Conservation (phyloP, 78 protist genomes). For the Dictyostelium purpureum region DNA sequence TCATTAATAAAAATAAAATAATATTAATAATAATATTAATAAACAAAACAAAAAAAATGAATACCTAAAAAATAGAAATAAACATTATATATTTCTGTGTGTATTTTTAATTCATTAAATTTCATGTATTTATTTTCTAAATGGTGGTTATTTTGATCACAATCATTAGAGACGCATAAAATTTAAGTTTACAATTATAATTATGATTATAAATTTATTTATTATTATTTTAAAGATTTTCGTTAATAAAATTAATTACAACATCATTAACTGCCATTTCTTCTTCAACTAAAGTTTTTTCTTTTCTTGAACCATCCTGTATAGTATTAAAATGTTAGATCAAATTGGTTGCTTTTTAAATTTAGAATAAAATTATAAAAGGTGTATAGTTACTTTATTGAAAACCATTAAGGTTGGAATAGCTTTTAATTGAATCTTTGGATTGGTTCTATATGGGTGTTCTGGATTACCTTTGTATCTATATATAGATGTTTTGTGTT, state of each 20-base stretch:
- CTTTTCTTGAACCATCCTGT: not conserved
- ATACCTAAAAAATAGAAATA: not conserved
- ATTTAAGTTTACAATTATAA: not conserved
- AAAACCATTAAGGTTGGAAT: constrained; percentile 64
- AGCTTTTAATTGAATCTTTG: constrained; percentile 27
- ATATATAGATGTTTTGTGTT: not conserved
- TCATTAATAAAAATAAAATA: not conserved
- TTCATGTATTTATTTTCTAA: no score
- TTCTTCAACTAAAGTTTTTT: constrained; percentile 25
- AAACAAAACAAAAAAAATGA: not conserved
- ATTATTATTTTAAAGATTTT: not conserved
- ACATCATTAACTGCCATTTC: constrained; percentile 6
- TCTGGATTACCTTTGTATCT: constrained; percentile 74
- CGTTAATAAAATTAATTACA: constrained; percentile 7
- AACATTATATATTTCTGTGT: no score
- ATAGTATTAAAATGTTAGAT: not conserved
- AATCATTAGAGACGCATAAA: no score
- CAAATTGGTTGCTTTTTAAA: not conserved
- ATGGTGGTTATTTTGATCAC: no score
- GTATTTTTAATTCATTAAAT: no score
- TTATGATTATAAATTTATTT: not conserved
- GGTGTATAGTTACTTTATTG: constrained; percentile 3
- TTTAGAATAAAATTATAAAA: not conserved
- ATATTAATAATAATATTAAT: not conserved
- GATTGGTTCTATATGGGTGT: constrained; percentile 66